A percentile compares a stretch with the other conserved stretches of the same genome.
Conservation (phyloP, 2,329 filamentous ascomycete species). For the Cryoendolithus antarcticus region DNA sequence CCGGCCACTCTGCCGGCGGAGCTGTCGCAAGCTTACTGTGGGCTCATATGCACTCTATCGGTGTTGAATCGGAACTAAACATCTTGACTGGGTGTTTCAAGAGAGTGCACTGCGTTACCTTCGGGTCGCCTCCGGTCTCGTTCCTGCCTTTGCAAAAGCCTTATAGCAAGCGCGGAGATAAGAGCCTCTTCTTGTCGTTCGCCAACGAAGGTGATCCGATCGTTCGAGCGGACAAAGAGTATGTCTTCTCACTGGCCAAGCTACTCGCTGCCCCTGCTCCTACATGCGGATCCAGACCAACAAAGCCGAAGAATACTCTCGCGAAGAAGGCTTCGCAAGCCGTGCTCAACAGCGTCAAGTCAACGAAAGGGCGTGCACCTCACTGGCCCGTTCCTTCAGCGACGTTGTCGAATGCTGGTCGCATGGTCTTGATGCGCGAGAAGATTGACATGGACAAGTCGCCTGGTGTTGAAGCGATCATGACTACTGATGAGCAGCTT, state of each 20-base stretch:
- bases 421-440: conserved; percentile 52
- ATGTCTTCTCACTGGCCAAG: conserved; percentile 59
- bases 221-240: conserved; percentile 60
- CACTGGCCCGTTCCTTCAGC: conserved; percentile 54
- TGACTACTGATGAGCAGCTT: conserved; percentile 55
- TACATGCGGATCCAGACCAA: background rate
- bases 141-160: conserved; percentile 57
- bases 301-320: background rate
- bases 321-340: conserved; percentile 8
- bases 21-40: conserved; percentile 72
- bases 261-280: conserved; percentile 48
- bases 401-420: conserved; percentile 57
- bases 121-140: conserved; percentile 70
- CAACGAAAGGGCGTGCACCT: conserved; percentile 9
- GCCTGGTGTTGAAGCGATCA: conserved; percentile 49
- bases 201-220: conserved; percentile 82
- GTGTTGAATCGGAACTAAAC: conserved; percentile 55
- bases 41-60: conserved; percentile 61
- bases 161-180: conserved; percentile 30
- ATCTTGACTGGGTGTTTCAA: conserved; percentile 58
- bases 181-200: conserved; percentile 66
- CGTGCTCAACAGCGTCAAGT: conserved; percentile 1
- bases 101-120: conserved; percentile 71
- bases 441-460: conserved; percentile 5
- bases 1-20: conserved; percentile 76